Conservation (phyloP, 257 asterid species). For the Anisodus tanguticus region DNA sequence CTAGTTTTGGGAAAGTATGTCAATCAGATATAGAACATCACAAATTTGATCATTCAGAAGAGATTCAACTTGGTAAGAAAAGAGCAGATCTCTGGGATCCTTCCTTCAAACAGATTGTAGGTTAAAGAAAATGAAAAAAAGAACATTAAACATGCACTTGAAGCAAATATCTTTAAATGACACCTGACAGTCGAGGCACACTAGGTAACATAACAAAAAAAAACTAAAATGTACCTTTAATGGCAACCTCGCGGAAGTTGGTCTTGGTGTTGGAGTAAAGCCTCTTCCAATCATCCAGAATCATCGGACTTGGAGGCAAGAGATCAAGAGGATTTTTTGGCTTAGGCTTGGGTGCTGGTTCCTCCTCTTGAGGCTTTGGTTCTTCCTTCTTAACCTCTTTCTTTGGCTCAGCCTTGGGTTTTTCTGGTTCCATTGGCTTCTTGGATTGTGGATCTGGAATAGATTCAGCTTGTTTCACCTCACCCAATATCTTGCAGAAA, state of each 20-base stretch:
- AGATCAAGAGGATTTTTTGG: slow-evolving; percentile 93
- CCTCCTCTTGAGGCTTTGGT: slow-evolving; percentile 58
- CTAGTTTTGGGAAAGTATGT: too few species aligned
- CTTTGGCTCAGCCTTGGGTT: slow-evolving; percentile 68
- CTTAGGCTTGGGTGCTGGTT: slow-evolving; percentile 90
- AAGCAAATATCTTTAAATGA: too few species aligned
- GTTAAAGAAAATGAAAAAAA: too few species aligned
- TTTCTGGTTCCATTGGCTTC: slow-evolving; percentile 79
- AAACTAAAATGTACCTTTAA: slow-evolving; percentile 56
- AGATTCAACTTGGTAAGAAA: too few species aligned
- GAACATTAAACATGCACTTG: too few species aligned
- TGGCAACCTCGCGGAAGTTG: slow-evolving; percentile 94
- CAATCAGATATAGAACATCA: too few species aligned
- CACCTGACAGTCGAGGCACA: too few species aligned
- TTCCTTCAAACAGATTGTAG: too few species aligned
- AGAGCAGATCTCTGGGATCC: too few species aligned
- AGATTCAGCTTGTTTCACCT: slow-evolving; percentile 60
- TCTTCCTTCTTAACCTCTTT: slow-evolving; percentile 66
- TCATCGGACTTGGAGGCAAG: slow-evolving; percentile 88
- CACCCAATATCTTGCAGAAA: slow-evolving; percentile 73
- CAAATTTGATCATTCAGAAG: too few species aligned
- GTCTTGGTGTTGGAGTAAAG: slow-evolving; percentile 94
- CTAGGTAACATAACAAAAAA: neutral
- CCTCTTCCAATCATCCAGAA: slow-evolving; percentile 96
- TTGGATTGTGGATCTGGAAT: slow-evolving; percentile 73